These are phyloP conservation scores for Diplosphaera chodatii DNA, from an alignment of 139 green algal genomes.

Conservation along the genomic window DNA sequence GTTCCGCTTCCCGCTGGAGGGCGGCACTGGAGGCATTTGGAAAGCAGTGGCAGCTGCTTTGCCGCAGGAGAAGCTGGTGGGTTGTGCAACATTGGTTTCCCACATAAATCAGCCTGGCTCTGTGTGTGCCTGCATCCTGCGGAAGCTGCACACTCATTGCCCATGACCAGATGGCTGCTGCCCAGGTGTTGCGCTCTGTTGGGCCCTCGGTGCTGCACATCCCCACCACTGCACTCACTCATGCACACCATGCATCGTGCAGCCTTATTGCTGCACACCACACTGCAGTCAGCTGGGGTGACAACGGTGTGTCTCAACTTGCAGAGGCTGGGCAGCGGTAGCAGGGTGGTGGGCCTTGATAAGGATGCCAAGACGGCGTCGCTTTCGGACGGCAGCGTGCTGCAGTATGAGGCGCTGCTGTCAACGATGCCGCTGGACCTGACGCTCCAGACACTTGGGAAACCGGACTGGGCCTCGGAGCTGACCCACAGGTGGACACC, in stretches of 20 bases:
- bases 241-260: too few species aligned
- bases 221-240: too few species aligned
- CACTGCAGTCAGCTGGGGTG: too few species aligned
- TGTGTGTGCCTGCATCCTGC: too few species aligned
- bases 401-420: conserved; percentile 62
- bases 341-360: conserved; percentile 54
- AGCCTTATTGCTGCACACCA: background rate
- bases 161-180: too few species aligned
- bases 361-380: conserved; percentile 53
- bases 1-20: conserved; percentile 82
- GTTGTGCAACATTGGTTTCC: too few species aligned
- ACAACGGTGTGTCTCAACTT: too few species aligned
- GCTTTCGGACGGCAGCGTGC: conserved; percentile 28
- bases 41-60: conserved; percentile 75
- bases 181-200: too few species aligned
- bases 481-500: conserved; percentile 62
- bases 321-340: conserved; percentile 50
- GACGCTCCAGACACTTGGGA: conserved; percentile 59
- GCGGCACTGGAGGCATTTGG: conserved; percentile 87
- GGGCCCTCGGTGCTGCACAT: too few species aligned
- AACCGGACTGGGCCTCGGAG: conserved; percentile 56
- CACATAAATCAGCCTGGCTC: too few species aligned
- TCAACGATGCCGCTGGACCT: conserved; percentile 79
- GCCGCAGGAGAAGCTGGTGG: conserved; percentile 22
- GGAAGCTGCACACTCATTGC: too few species aligned